Conservation (phyloP, 805 yeast species). For the Hanseniaspora thailandica region DNA sequence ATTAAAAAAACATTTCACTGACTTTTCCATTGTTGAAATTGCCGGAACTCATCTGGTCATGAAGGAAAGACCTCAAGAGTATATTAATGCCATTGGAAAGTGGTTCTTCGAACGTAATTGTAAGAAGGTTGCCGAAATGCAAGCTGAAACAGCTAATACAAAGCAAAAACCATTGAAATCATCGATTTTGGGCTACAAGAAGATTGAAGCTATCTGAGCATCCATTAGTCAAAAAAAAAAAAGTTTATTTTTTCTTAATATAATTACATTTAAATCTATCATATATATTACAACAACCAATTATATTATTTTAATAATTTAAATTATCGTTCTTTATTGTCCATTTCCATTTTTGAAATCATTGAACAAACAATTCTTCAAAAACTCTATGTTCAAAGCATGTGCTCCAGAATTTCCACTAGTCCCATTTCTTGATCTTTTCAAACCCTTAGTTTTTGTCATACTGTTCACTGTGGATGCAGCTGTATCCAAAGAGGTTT, state of each 20-base stretch:
- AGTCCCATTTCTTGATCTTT: conserved; percentile 1
- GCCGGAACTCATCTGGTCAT: conserved; percentile 26
- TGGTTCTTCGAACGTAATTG: conserved; percentile 17
- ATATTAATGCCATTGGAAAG: conserved; percentile 17
- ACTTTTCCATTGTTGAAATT: conserved; percentile 21
- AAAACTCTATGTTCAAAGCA: neutral
- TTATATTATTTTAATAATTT: too few species aligned
- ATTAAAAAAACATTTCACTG: conserved; percentile 23
- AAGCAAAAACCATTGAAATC: neutral
- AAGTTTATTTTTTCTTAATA: too few species aligned
- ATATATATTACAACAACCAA: too few species aligned
- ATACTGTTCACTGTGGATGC: neutral
- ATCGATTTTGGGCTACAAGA: too few species aligned
- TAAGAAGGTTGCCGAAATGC: neutral
- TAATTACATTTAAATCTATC: too few species aligned
- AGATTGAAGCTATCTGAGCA: too few species aligned
- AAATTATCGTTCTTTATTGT: too few species aligned
- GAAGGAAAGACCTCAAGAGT: conserved; percentile 23
- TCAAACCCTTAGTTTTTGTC: neutral
- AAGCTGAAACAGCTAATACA: neutral
- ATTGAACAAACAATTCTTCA: conserved; percentile 4
- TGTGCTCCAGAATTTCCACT: neutral
- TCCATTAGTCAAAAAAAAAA: too few species aligned
- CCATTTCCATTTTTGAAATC: neutral
- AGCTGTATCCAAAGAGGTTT: neutral